phyloP scores from a whole-genome alignment of 2,329 filamentous ascomycete genomes.

The Trichoderma sp. region DNA sequence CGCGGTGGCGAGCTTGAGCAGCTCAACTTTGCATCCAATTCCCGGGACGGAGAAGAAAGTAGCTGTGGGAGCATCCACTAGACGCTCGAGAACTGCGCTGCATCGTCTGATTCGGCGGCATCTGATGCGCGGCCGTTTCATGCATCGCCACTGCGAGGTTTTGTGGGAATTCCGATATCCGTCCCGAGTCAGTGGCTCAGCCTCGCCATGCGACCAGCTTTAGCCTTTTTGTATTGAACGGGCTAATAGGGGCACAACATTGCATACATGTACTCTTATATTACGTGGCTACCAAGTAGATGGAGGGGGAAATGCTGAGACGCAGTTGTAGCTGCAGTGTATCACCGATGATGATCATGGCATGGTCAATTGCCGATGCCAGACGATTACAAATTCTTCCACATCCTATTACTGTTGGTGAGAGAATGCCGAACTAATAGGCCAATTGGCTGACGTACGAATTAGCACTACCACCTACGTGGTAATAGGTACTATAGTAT shows the following conservation, averaged over 20 bases:
- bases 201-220: not conserved
- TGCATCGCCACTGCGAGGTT: not conserved
- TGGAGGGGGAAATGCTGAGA: not conserved
- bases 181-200: conserved; percentile 1
- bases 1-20: not conserved
- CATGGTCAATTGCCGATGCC: not conserved
- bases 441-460: not conserved
- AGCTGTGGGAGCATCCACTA: not conserved
- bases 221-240: not conserved
- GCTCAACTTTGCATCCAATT: not conserved
- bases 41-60: not conserved
- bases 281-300: not conserved
- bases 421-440: not conserved
- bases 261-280: not conserved
- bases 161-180: not conserved
- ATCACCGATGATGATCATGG: not conserved
- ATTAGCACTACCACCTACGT: not conserved
- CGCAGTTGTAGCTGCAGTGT: not conserved
- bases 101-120: not conserved
- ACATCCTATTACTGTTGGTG: not conserved
- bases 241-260: not conserved
- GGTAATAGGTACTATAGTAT: not conserved
- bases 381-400: not conserved
- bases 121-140: not conserved
- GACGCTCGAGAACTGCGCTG: not conserved